Evolutionary conservation across 805 yeast species (phyloP).

Genomic region (Sporopachydermia quercuum): DNA sequence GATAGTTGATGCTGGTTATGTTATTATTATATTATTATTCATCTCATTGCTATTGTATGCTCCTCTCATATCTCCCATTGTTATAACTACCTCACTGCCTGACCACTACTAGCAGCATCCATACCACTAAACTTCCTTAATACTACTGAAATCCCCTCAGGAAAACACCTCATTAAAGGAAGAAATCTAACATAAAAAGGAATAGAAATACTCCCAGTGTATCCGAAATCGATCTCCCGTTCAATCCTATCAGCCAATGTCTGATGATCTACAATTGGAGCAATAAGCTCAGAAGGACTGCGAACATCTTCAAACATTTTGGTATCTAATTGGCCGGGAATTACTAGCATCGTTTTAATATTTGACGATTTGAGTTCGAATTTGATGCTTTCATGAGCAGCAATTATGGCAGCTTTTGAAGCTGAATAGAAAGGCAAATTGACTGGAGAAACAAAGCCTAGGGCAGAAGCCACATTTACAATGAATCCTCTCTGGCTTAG

Average conservation of each 20-base stretch:
- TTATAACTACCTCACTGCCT: too few species aligned
- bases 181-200: slow-evolving; percentile 69
- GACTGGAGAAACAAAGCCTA: slow-evolving; percentile 80
- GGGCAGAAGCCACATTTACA: slow-evolving; percentile 68
- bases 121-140: background rate
- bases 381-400: slow-evolving; percentile 69
- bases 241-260: slow-evolving; percentile 48
- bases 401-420: slow-evolving; percentile 73
- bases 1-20: too few species aligned
- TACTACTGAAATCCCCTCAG: slow-evolving; percentile 16
- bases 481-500: slow-evolving; percentile 50
- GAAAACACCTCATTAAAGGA: slow-evolving; percentile 56
- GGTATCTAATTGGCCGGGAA: slow-evolving; percentile 82
- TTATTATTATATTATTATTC: too few species aligned
- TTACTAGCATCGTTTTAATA: slow-evolving; percentile 58
- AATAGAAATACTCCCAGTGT: slow-evolving; percentile 51
- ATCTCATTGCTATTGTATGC: too few species aligned
- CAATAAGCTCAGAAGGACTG: slow-evolving; percentile 62
- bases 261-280: slow-evolving; percentile 67
- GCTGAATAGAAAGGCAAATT: slow-evolving; percentile 77
- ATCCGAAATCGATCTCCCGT: slow-evolving; percentile 40
- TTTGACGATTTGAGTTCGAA: slow-evolving; percentile 48
- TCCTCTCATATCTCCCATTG: too few species aligned
- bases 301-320: slow-evolving; percentile 54
- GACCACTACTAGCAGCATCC: too few species aligned